Base-by-base conservation (phyloP, 2,329 filamentous ascomycete species). In the Ophiostoma piceae region DNA sequence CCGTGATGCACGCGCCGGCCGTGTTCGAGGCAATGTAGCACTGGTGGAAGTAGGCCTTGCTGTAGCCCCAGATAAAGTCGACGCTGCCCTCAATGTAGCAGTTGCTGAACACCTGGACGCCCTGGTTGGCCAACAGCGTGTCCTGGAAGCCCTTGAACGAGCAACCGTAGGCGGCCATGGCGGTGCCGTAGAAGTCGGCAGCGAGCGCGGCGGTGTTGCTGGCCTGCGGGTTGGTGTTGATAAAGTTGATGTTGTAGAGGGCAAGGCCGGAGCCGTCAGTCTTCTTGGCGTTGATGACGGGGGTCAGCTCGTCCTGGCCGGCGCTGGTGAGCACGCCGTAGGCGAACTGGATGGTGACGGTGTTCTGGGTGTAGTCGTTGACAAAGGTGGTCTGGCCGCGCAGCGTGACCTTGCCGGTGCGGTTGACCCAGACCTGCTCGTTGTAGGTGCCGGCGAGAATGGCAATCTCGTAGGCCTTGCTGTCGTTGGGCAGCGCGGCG, bases 221-320 rank as follows among this genome's bases (percentile, higher is more conserved):
- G 29, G 73, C 71, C 67, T 74, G 73, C 22, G 73, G 70, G 62
- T 73, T 78, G 2, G 75, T 76, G 71, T 79, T 79, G 71, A 73
- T 67, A 66, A 79, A 76, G 73, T 85, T 82, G 75, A 85, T 78
- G 73, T 84, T 85, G 78, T 85, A 85, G 11, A 84, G 77, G 71
- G 82, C 84, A 70, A 85, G 78, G 70, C 83, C 82, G 8, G 77
- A 75, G 0, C 80, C 79, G 71, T 75, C 70, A 0, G 76, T 79
- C 68, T 81, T 82, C 76, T 82, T 83, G 67, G 78, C 77, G 72
- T 81, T 79, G 62, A 84, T 77, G 11, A 82, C 77, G 0, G 81
- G 81, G 0, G 82, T 83, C 62, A 77, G 73, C 70, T 83, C 82
- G 67, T 83, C 76, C 37, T 79, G 74, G 8, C 77, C 77, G 1